Evolutionary conservation across 2,329 filamentous ascomycete genomes (phyloP), one percentile per base, ranked within the genome.

Genomic region (Ceratocystis huliohia): DNA sequence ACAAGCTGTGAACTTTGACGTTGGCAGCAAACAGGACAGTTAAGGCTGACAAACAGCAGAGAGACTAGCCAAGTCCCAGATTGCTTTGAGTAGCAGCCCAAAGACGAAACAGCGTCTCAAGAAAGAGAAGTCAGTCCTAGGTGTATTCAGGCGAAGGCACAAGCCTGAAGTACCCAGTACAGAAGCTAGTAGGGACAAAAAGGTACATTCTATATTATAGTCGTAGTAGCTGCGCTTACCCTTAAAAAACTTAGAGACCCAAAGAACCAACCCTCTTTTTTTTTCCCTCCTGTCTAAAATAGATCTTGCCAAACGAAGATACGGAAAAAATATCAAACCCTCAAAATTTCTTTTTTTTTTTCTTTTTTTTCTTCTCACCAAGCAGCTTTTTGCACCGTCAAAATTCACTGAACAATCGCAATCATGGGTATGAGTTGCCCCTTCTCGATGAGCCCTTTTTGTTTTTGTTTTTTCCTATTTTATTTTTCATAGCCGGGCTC

Each of bases 381-480:
- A 41, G 66, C 65, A 67, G 63, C 48, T 77, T 74, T 77, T 75
- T 77, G 80, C 80, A 79, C 79, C 37, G 75, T 77, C 72, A 74
- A 67, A 65, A 75, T 33, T 30, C 50, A 22, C 74, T 72, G 70
- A 73, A 74, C 75, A 76, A 77, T 78, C 81, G 82, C 82, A 82
- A 85, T 78, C 80, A 85, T 85, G 82, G 80, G 82, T 85, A 77
- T 75, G 81, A 73, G 63, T 69, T 70, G 44, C 41, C 45, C n/a
- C 57, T 56, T 63, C 13, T 10, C 13, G 22, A 46, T 37, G 61
- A 45, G 37, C 37, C 37, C 37, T 41, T 41, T 41, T 41, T 37
- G 4, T 37, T 13, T 13, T 13, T 41, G 13, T 41, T 63, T 30
- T 48, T 30, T 17, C 37, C 33, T 37, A 5, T 20, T 15, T 41